These are phyloP conservation scores for Ehretia macrophylla DNA, from an alignment of 257 asterid species.

Conservation along the genomic window DNA sequence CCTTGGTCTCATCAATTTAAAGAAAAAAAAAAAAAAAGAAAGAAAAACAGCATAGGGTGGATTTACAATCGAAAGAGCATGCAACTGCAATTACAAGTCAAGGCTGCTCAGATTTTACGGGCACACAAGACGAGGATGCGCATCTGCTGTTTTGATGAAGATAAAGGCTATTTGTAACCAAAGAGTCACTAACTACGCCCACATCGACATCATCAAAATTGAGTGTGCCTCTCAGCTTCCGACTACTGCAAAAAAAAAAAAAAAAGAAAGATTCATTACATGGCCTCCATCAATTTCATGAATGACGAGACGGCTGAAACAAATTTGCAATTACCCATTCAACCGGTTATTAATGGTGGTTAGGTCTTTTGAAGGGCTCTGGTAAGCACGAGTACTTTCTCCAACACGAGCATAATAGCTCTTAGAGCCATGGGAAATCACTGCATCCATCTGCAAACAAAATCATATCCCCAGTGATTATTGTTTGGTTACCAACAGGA, in stretches of 20 bases:
- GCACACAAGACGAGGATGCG: slow-evolving; percentile 28
- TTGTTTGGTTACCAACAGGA: neutral
- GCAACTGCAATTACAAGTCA: slow-evolving; percentile 32
- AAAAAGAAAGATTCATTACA: neutral
- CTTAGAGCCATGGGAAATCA: slow-evolving; percentile 81
- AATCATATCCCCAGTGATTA: slow-evolving; percentile 9
- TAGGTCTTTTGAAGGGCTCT: slow-evolving; percentile 97
- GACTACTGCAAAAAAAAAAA: slow-evolving; percentile 37
- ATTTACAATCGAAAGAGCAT: neutral
- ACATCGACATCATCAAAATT: slow-evolving; percentile 77
- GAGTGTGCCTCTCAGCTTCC: slow-evolving; percentile 69
- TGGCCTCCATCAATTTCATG: slow-evolving; percentile 1
- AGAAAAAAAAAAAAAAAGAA: neutral
- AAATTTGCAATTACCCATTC: slow-evolving; percentile 57
- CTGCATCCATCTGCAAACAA: slow-evolving; percentile 77
- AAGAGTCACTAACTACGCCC: slow-evolving; percentile 84
- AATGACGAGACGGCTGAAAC: neutral
- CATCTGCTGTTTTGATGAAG: slow-evolving; percentile 57
- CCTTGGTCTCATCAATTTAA: neutral
- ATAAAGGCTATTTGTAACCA: slow-evolving; percentile 72
- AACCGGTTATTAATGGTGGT: slow-evolving; percentile 79
- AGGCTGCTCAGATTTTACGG: slow-evolving; percentile 73
- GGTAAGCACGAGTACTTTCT: slow-evolving; percentile 96
- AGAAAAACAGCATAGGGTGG: neutral
- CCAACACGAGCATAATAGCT: slow-evolving; percentile 98